Evolutionary conservation across 345 rosid genomes (phyloP).

Genomic region (Eutrema japonicum): DNA sequence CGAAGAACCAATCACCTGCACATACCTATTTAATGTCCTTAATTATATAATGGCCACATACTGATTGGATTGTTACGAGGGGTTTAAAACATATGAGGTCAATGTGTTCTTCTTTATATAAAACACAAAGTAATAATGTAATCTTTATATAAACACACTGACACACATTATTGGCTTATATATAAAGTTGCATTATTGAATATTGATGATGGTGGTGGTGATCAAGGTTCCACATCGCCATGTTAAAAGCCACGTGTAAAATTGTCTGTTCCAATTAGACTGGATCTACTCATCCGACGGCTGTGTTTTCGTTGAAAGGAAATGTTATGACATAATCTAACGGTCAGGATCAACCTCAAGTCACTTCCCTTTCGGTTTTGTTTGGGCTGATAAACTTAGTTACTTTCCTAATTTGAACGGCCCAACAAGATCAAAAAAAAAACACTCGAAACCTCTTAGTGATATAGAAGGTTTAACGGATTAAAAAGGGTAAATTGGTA

Average conservation of each 20-base stretch:
- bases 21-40: slow-evolving; percentile 23
- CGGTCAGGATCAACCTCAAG: slow-evolving; percentile 26
- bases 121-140: slow-evolving; percentile 13
- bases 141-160: not conserved
- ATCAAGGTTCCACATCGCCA: slow-evolving; percentile 28
- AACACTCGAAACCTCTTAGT: not conserved
- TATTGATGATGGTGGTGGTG: slow-evolving; percentile 19
- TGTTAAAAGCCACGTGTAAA: slow-evolving; percentile 13
- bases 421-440: slow-evolving; percentile 3
- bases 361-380: slow-evolving; percentile 18
- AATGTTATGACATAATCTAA: slow-evolving; percentile 1
- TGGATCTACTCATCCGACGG: slow-evolving; percentile 33
- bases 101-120: not conserved
- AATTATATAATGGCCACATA: slow-evolving; percentile 29
- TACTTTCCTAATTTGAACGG: slow-evolving; percentile 2
- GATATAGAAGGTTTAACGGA: not conserved
- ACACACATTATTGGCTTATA: slow-evolving; percentile 18
- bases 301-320: not conserved
- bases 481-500: slow-evolving; percentile 1
- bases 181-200: slow-evolving; percentile 19
- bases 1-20: slow-evolving; percentile 30
- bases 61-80: slow-evolving; percentile 32
- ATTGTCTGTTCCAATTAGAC: slow-evolving; percentile 33
- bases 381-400: slow-evolving; percentile 34
- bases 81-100: not conserved